These are phyloP conservation scores for Geotrichum siamense DNA, from an alignment of 1,139 yeast genomes.

Conservation along the genomic window DNA sequence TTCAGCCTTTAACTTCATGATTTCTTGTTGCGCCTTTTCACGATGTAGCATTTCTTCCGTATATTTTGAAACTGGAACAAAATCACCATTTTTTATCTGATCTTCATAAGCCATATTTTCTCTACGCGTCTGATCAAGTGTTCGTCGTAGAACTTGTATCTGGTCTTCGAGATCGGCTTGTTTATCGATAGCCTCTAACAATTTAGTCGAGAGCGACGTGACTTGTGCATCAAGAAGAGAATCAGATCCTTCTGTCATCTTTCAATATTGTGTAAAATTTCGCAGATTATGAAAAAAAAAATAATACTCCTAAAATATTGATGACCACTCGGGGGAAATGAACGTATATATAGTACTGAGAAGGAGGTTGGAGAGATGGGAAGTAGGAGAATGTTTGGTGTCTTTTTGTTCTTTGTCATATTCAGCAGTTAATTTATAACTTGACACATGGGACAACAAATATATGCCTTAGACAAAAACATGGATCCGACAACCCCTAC, in stretches of 20 bases:
- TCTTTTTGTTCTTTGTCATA: too few relatives aligned
- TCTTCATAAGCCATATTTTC: slow-evolving; percentile 27
- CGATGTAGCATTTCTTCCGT: slow-evolving; percentile 24
- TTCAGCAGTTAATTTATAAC: too few relatives aligned
- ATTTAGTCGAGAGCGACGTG: slow-evolving; percentile 32
- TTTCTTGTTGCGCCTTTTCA: slow-evolving; percentile 46
- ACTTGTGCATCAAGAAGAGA: slow-evolving; percentile 29
- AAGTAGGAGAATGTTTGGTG: background rate
- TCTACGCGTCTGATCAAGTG: slow-evolving; percentile 27
- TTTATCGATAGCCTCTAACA: slow-evolving; percentile 34
- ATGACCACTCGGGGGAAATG: background rate
- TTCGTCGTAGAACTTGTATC: slow-evolving; percentile 26
- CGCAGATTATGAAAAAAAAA: too few relatives aligned
- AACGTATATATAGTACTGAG: background rate
- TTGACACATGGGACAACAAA: too few relatives aligned
- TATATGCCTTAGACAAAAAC: too few relatives aligned
- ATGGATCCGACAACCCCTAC: too few relatives aligned
- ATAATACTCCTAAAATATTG: background rate
- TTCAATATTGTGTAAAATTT: background rate
- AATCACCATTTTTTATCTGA: slow-evolving; percentile 23
- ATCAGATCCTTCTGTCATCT: background rate
- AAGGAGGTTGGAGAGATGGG: background rate
- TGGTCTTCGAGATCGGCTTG: slow-evolving; percentile 36
- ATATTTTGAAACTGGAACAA: slow-evolving; percentile 23
- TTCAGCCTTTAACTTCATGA: slow-evolving; percentile 49